Evolutionary conservation across 495 filamentous ascomycete genomes (phyloP).

Genomic region (Xylaria telfairii): DNA sequence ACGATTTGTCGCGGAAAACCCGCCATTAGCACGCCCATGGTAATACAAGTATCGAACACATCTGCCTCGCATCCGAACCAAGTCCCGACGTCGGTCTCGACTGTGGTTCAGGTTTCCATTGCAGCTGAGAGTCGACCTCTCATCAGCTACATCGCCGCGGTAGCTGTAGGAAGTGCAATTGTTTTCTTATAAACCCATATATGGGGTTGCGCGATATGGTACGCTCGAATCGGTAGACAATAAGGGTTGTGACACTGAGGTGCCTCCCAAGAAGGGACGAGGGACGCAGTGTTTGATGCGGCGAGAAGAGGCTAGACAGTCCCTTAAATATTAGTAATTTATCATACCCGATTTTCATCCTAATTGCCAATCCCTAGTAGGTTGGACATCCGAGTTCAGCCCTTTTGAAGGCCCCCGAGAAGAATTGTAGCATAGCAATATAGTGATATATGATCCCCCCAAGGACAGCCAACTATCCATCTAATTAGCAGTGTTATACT

Average conservation of each 20-base stretch:
- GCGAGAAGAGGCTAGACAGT: slow-evolving; percentile 21
- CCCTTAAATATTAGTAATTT: slow-evolving; percentile 5
- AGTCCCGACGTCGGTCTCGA: slow-evolving; percentile 2
- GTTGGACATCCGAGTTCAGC: slow-evolving; percentile 60
- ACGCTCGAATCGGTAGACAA: neutral
- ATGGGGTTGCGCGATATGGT: neutral
- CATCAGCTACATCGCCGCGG: slow-evolving; percentile 10
- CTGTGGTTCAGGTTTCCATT: slow-evolving; percentile 31
- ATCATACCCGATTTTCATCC: neutral
- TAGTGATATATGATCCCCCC: slow-evolving; percentile 98
- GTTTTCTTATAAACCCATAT: slow-evolving; percentile 23
- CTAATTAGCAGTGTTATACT: slow-evolving; percentile 24
- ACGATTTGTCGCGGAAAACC: slow-evolving; percentile 1
- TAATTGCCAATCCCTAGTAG: slow-evolving; percentile 35
- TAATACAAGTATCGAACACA: slow-evolving; percentile 20
- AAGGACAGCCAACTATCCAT: slow-evolving; percentile 68
- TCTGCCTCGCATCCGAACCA: slow-evolving; percentile 19
- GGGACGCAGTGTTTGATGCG: neutral
- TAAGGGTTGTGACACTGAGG: neutral
- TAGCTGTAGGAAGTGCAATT: slow-evolving; percentile 23
- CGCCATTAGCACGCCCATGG: neutral
- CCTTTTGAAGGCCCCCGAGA: slow-evolving; percentile 79
- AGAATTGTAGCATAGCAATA: slow-evolving; percentile 93
- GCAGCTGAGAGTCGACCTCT: slow-evolving; percentile 17
- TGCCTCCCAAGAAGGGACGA: neutral